Base-by-base conservation (phyloP, 768 basidiomycete genomes). In the Hysterangium stoloniferum region DNA sequence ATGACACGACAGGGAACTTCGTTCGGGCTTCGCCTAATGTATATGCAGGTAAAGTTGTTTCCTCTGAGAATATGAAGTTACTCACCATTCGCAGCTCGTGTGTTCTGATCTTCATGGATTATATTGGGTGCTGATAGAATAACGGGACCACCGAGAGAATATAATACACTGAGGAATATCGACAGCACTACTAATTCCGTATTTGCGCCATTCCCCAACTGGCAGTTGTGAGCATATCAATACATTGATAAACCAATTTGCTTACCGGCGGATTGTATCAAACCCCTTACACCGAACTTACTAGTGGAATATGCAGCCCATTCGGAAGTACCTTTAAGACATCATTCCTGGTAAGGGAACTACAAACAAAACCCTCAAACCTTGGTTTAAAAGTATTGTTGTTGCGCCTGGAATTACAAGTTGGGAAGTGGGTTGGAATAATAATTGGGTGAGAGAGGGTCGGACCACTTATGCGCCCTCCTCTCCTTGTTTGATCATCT, bases 401-500 rank as follows among this genome's bases (percentile, higher is more conserved):
- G 71, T 70, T 52, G 74, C 66, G 5, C 57, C 52, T 54, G 33
- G 12, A 11, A 3, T 22, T n/a, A 25, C 64, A 68, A 38, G 1
- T 8, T 9, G 11, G 3, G 19, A 20, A 24, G 12, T 20, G 31
- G 25, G 4, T 20, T 34, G n/a, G 13, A 9, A 24, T 8, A 19
- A 35, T 0, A 45, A 52, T 57, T 17, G 56, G 59, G 1, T 27
- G 27, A n/a, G n/a, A n/a, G n/a, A n/a, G n/a, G n/a, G n/a, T n/a
- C 48, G 0, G 4, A 59, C 82, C 75, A 24, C 82, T 71, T 52
- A 84, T 77, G 15, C 75, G 68, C 1, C 81, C 78, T 15, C 78
- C 73, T 4, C 62, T 65, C 74, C 71, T 64, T 77, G 76, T 7
- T 58, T 50, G 7, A 80, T 69, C 83, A 84, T 84, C 56, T 77